phyloP scores from a whole-genome alignment of 2,329 filamentous ascomycete genomes.

The Paecilomyces niveus region DNA sequence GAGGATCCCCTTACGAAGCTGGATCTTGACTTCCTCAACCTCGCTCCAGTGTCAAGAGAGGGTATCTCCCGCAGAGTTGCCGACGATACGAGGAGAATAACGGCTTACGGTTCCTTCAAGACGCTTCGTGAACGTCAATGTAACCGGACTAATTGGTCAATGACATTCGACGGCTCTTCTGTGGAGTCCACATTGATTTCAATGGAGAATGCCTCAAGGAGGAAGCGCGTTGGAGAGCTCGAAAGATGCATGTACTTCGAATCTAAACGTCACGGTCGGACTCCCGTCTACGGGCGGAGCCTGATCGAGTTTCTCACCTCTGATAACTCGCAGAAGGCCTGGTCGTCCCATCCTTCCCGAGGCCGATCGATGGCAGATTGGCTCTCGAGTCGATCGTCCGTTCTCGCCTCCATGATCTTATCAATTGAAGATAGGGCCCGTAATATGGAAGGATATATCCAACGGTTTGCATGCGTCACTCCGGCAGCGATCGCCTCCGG shows the following conservation, averaged over 20 bases:
- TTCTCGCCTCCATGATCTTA: constrained; percentile 55
- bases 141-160: constrained; percentile 46
- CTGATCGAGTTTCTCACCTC: constrained; percentile 70
- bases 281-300: constrained; percentile 72
- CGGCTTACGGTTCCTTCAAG: constrained; percentile 62
- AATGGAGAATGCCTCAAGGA: constrained; percentile 63
- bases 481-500: constrained; percentile 80
- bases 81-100: constrained; percentile 56
- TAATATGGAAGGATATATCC: constrained; percentile 65
- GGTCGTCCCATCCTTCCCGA: constrained; percentile 53
- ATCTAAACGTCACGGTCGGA: constrained; percentile 68
- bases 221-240: constrained; percentile 67
- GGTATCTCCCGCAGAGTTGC: constrained; percentile 48
- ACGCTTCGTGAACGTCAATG: constrained; percentile 67
- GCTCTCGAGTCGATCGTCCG: constrained; percentile 62
- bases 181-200: constrained; percentile 64
- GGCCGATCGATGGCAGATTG: constrained; percentile 62
- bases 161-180: constrained; percentile 58
- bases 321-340: constrained; percentile 51
- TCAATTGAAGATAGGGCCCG: constrained; percentile 67
- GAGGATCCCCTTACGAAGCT: constrained; percentile 57
- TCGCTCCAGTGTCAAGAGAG: constrained; percentile 67
- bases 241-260: constrained; percentile 77
- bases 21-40: constrained; percentile 69
- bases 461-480: constrained; percentile 87